Evolutionary conservation across 805 yeast genomes (phyloP).

Genomic region (Kuraishia cidri): DNA sequence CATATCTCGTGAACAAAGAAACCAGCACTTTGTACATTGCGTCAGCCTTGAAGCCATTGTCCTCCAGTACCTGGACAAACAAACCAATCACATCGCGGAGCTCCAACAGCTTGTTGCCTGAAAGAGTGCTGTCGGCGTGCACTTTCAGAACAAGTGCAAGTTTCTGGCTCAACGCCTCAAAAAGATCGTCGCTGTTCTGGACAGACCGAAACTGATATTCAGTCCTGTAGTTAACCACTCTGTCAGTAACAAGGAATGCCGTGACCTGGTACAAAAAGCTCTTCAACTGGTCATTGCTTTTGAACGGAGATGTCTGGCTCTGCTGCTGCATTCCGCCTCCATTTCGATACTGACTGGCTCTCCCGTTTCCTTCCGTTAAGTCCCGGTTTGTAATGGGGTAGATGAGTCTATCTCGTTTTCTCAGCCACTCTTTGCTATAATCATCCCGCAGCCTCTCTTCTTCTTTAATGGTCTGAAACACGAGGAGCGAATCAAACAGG

Average conservation of each 20-base stretch:
- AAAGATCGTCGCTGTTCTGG: conserved; percentile 59
- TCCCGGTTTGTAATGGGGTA: conserved; percentile 32
- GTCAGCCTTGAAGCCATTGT: conserved; percentile 49
- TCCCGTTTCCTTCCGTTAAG: neutral
- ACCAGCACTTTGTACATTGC: conserved; percentile 57
- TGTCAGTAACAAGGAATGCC: conserved; percentile 76
- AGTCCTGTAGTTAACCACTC: conserved; percentile 54
- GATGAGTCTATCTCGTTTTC: conserved; percentile 62
- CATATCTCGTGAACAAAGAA: conserved; percentile 47
- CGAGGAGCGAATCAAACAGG: conserved; percentile 74
- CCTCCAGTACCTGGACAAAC: conserved; percentile 70
- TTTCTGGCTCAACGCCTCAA: conserved; percentile 60
- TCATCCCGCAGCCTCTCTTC: conserved; percentile 49
- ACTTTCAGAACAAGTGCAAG: conserved; percentile 48
- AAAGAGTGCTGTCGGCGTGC: conserved; percentile 32
- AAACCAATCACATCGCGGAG: conserved; percentile 61
- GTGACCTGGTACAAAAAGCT: conserved; percentile 52
- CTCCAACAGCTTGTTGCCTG: conserved; percentile 35
- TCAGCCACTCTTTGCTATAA: conserved; percentile 62
- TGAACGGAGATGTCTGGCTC: conserved; percentile 17
- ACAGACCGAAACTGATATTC: conserved; percentile 54
- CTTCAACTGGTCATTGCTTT: conserved; percentile 35
- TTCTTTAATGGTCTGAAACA: conserved; percentile 67
- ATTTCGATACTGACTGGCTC: neutral
- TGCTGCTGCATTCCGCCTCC: conserved; percentile 28